Evolutionary conservation across 2,329 filamentous ascomycete genomes (phyloP).

Genomic region (Diaporthe ilicicola): DNA sequence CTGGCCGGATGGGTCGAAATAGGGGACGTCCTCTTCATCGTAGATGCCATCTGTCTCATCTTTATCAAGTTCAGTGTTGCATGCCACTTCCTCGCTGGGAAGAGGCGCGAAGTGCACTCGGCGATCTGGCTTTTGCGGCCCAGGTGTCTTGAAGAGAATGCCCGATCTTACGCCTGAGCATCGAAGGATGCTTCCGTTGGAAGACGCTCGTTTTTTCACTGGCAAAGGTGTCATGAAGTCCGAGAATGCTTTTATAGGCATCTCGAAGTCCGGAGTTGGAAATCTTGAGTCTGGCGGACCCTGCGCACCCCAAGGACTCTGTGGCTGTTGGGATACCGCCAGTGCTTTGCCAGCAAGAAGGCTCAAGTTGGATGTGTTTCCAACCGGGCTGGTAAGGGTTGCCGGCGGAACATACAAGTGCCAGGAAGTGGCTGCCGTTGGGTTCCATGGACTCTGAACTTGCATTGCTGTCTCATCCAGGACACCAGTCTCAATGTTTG

Average conservation of each 20-base stretch:
- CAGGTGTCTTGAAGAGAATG: slow-evolving; percentile 16
- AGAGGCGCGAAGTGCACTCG: slow-evolving; percentile 50
- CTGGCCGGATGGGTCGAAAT: slow-evolving; percentile 21
- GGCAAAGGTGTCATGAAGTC: slow-evolving; percentile 62
- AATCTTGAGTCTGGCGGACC: slow-evolving; percentile 39
- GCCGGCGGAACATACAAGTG: slow-evolving; percentile 29
- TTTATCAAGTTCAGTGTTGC: not conserved
- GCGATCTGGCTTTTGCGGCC: slow-evolving; percentile 36
- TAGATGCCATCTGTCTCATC: slow-evolving; percentile 6
- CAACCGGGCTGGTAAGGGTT: slow-evolving; percentile 5
- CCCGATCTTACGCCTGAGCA: slow-evolving; percentile 4
- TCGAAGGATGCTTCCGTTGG: slow-evolving; percentile 2
- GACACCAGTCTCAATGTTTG: not conserved
- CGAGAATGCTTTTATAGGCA: slow-evolving; percentile 61
- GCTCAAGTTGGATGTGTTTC: slow-evolving; percentile 9
- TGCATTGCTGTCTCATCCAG: not conserved
- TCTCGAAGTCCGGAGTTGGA: slow-evolving; percentile 55
- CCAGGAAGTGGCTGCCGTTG: not conserved
- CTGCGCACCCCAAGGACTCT: slow-evolving; percentile 34
- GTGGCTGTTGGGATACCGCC: slow-evolving; percentile 40
- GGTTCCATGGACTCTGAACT: slow-evolving; percentile 18
- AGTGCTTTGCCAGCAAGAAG: slow-evolving; percentile 9
- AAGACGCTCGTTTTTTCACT: slow-evolving; percentile 34
- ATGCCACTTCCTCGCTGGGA: slow-evolving; percentile 31
- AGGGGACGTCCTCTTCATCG: slow-evolving; percentile 27